These are phyloP conservation scores for Linderniella brevidens DNA, from an alignment of 257 asterid species.

Conservation along the genomic window DNA sequence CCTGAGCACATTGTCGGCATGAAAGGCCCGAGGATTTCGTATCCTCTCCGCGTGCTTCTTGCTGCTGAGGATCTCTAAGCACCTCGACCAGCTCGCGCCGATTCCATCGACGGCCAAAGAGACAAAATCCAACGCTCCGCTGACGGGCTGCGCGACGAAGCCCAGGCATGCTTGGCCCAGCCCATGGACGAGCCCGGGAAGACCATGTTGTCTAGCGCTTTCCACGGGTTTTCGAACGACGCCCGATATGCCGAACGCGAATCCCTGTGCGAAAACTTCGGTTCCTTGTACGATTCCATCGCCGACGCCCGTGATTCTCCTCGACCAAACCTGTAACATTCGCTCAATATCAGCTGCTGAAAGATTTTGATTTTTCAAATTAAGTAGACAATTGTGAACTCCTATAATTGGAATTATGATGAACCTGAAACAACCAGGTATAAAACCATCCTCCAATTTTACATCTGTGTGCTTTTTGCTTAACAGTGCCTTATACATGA, in stretches of 20 bases:
- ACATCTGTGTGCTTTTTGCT: too few relatives aligned
- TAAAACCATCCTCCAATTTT: too few relatives aligned
- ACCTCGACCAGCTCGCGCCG: conserved; percentile 95
- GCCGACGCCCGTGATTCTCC: conserved; percentile 96
- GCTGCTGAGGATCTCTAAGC: conserved; percentile 77
- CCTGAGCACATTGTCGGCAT: conserved; percentile 55
- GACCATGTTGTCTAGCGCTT: conserved; percentile 88
- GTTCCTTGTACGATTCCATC: conserved; percentile 97
- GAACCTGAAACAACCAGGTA: too few relatives aligned
- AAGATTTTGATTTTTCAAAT: too few relatives aligned
- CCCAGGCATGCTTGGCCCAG: conserved; percentile 92
- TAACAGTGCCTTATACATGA: too few relatives aligned
- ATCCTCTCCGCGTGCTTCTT: conserved; percentile 51
- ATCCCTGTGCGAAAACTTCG: conserved; percentile 96
- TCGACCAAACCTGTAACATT: conserved; percentile 58
- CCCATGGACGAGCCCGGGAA: conserved; percentile 96
- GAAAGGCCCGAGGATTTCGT: conserved; percentile 93
- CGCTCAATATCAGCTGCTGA: conserved; percentile 9
- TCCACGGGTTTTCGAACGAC: conserved; percentile 88
- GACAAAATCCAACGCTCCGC: conserved; percentile 94
- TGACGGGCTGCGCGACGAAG: conserved; percentile 79
- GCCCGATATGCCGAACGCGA: conserved; percentile 92
- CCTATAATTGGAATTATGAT: too few relatives aligned
- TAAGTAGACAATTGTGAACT: too few relatives aligned
- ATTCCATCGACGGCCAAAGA: conserved; percentile 93